Evolutionary conservation across 257 asterid genomes (phyloP).

Genomic region (Solanum infundibuliforme): DNA sequence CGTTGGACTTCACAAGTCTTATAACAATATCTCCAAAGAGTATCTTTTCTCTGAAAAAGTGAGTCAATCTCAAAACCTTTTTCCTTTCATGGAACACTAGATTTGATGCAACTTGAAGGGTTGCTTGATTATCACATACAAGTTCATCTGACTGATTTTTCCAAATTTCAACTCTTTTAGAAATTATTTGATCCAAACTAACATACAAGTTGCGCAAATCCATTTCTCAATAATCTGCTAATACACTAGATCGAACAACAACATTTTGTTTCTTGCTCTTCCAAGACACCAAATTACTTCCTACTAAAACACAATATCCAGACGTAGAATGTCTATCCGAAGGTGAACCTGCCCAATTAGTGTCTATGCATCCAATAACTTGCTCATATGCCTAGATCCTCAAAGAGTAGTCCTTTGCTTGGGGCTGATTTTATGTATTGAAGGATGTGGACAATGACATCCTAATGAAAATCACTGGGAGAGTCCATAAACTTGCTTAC

Average conservation of each 20-base stretch:
- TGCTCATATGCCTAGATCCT: not conserved
- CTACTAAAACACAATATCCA: not conserved
- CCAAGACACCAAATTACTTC: not conserved
- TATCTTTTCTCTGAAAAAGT: not conserved
- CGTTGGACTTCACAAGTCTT: not conserved
- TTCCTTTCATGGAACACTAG: not conserved
- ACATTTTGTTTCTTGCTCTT: not conserved
- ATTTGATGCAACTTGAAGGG: not conserved
- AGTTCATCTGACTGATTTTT: no score
- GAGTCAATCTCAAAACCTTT: not conserved
- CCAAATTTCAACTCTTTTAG: not conserved
- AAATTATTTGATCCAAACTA: not conserved
- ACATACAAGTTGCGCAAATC: not conserved
- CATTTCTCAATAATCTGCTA: not conserved
- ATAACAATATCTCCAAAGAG: not conserved
- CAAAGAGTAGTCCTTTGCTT: not conserved
- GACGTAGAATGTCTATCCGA: not conserved
- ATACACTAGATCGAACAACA: not conserved
- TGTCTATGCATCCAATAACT: not conserved
- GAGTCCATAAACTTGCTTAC: not conserved
- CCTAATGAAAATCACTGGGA: not conserved
- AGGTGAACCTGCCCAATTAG: not conserved
- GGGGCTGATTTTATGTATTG: not conserved
- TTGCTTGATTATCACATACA: not conserved
- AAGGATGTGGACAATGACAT: not conserved